These are phyloP conservation scores for Bipolaris oryzae DNA, from an alignment of 2,329 filamentous ascomycete species.

Conservation along the genomic window DNA sequence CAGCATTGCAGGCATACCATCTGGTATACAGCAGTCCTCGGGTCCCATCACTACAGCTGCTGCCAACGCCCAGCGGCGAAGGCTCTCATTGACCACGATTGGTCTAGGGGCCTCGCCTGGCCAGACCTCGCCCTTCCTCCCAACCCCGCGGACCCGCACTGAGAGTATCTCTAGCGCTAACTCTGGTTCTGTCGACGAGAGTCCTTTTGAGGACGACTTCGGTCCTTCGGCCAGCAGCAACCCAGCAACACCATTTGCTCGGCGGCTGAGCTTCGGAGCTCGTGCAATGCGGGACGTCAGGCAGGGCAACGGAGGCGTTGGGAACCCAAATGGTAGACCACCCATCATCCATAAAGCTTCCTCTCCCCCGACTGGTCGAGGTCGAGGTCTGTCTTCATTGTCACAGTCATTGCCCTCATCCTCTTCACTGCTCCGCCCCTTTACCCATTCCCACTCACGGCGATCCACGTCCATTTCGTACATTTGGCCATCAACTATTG, in stretches of 20 bases:
- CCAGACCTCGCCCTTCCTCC: conserved; percentile 52
- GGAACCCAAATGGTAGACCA: conserved; percentile 68
- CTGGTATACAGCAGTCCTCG: conserved; percentile 39
- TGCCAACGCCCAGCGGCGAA: conserved; percentile 56
- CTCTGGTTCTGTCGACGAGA: conserved; percentile 56
- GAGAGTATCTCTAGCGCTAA: conserved; percentile 57
- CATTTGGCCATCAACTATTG: conserved; percentile 37
- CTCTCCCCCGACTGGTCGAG: conserved; percentile 60
- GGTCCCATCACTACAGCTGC: conserved; percentile 58
- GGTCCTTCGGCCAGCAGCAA: conserved; percentile 60
- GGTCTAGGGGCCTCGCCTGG: conserved; percentile 54
- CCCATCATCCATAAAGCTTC: conserved; percentile 57
- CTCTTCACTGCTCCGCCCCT: conserved; percentile 30
- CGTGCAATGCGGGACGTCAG: conserved; percentile 76
- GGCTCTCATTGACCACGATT: conserved; percentile 57
- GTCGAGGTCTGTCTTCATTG: conserved; percentile 63
- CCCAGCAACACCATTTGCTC: conserved; percentile 75
- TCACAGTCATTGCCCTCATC: conserved; percentile 41
- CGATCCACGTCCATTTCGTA: conserved; percentile 35
- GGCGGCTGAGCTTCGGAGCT: conserved; percentile 88
- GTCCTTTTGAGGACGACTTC: conserved; percentile 62
- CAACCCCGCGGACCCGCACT: conserved; percentile 47
- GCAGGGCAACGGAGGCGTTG: conserved; percentile 55
- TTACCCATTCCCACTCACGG: conserved; percentile 28
- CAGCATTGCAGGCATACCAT: conserved; percentile 42